Evolutionary conservation across 257 asterid genomes (phyloP), one percentile per base, ranked within the genome.

Genomic region (Penstemon barbatus): DNA sequence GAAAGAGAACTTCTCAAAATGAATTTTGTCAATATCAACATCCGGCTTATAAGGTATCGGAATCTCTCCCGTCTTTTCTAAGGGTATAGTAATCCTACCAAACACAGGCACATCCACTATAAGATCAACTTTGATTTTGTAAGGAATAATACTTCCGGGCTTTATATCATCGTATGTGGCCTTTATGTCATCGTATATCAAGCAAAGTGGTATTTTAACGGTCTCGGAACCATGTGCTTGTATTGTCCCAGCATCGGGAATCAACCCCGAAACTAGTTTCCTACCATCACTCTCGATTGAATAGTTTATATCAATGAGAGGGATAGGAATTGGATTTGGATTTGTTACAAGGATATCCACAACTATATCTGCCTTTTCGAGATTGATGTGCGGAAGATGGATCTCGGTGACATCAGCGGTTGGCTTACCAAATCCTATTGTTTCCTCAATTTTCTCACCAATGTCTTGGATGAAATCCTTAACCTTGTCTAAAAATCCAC

Each of bases 231-330:
- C 90, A 72, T 86, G 91, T 5, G 93, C 95, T 12, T 83, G 97
- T 15, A 92, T 89, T 0, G 98, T 92, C 49, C 98, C 98, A 1
- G 98, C 92, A 81, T 92, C 98, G 0, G 98, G 98, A 65, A 92
- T 89, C 81, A 89, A 69, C 9, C 98, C 98, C 4, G 98, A 92
- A 5, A 92, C 67, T n/a, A 92, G 79, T 75, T 86, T 85, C 83
- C 97, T 83, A 57, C 85, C 95, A 36, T 92, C 96, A 71, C 97
- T 89, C 83, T 92, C 98, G 57, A 92, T 77, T 71, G 84, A 69
- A 72, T 92, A 92, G 79, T 89, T 85, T 68, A 89, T 89, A 78
- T 92, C 98, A 8, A 89, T 80, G 65, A 89, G 97, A 75, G 98
- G 98, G 77, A 92, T 92, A 3, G 98, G 98, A 8, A 82, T 53